phyloP scores from a whole-genome alignment of 2,329 filamentous ascomycete genomes.

The Graphilbum fragrans region DNA sequence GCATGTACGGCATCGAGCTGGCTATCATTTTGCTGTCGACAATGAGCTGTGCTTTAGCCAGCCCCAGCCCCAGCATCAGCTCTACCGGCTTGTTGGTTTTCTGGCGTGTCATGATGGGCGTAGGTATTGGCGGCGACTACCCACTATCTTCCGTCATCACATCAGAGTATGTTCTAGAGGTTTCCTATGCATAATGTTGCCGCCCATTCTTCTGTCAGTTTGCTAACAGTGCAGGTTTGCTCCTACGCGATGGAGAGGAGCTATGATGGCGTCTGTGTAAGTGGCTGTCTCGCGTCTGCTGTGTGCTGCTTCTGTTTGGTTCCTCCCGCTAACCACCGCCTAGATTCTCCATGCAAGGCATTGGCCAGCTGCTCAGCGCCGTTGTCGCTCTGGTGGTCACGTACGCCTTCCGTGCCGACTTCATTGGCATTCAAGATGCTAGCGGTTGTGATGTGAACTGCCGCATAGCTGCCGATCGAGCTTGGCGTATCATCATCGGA shows the following conservation, averaged over 20 bases:
- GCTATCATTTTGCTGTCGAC: constrained; percentile 62
- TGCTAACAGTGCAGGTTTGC: constrained; percentile 44
- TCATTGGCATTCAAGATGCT: constrained; percentile 26
- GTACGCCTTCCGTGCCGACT: constrained; percentile 45
- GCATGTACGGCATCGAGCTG: constrained; percentile 72
- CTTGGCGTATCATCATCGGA: constrained; percentile 73
- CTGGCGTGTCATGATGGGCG: constrained; percentile 67
- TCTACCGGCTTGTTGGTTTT: constrained; percentile 54
- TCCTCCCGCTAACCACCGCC: constrained; percentile 31
- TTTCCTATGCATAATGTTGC: neutral
- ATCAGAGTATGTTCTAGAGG: constrained; percentile 41
- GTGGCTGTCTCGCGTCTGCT: neutral
- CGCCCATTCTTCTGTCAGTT: neutral
- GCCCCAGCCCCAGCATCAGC: constrained; percentile 47
- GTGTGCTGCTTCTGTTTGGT: neutral
- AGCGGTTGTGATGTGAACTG: constrained; percentile 48
- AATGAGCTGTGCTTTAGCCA: constrained; percentile 51
- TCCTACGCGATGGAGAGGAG: constrained; percentile 68
- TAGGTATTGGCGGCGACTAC: constrained; percentile 74
- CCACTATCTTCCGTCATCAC: constrained; percentile 72
- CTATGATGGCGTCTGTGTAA: constrained; percentile 53
- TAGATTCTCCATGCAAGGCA: constrained; percentile 67
- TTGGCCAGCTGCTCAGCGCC: constrained; percentile 64
- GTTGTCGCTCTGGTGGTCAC: constrained; percentile 60
- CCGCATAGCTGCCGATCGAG: constrained; percentile 60